Base-by-base conservation (phyloP, 1,284 basidiomycete species). In the Trichosporon coremiiforme region DNA sequence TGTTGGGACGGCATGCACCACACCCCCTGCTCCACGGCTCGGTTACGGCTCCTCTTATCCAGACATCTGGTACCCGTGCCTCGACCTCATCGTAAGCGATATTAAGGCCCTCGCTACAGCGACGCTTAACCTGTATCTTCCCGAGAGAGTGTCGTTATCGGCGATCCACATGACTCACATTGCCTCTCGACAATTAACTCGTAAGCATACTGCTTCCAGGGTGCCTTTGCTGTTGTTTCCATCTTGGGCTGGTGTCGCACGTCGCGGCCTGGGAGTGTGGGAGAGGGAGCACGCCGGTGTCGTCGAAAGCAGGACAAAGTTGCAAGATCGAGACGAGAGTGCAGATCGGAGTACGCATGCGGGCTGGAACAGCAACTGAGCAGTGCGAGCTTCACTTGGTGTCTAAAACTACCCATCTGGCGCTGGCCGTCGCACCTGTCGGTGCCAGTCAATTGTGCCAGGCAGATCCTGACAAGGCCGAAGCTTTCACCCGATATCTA, bases 121-220 rank as follows among this genome's bases (percentile, higher is more conserved):
- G 10, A 20, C 47, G 47, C 20, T 53, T 53, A 22, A 53, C n/a
- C 10, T 2, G 4, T n/a, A 2, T 3, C 17, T 4, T 53, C 20
- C 22, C 47, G 47, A 45, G 41, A 45, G 41, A 17, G 8, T 22
- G 7, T 53, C 47, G 47, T 53, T 22, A 53, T 53, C 47, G n/a
- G 20, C 20, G n/a, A 5, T 20, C 5, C 47, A 53, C 20, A 4
- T 53, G 47, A 22, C 20, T 9, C 3, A 17, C 9, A 22, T 1
- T 20, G 47, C 20, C n/a, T 53, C 47, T 22, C n/a, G 20, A 15
- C n/a, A 53, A 6, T 53, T 53, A 22, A 5, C 47, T n/a, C 47
- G 47, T 53, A 53, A 53, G 47, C 47, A 53, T 53, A 53, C 47
- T 53, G 20, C 47, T 6, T 20, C 47, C 47, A 20, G 47, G 20